Percentiles rank a stretch among this genome's conserved stretches.
phyloP scores from a whole-genome alignment of 768 basidiomycete species.

The Lentinula detonsa region DNA sequence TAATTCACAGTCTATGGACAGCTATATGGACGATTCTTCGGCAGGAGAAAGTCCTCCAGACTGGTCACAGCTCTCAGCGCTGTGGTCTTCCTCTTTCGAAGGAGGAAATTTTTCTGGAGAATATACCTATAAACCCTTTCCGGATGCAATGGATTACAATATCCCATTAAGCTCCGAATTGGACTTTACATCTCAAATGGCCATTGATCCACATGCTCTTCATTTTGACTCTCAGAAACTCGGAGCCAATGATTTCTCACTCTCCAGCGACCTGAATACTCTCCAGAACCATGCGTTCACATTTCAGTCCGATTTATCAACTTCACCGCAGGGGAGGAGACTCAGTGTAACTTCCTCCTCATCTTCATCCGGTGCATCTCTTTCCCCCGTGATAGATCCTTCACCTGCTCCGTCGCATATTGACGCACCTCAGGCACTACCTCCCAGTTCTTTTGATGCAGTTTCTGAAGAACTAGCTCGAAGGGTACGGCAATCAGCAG shows the following conservation, averaged over 20 bases:
- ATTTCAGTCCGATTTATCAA: constrained; percentile 32
- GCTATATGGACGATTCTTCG: constrained; percentile 28
- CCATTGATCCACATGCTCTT: constrained; percentile 59
- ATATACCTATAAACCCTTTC: constrained; percentile 21
- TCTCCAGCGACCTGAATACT: constrained; percentile 10
- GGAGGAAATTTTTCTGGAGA: constrained; percentile 16
- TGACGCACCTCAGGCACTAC: constrained; percentile 15
- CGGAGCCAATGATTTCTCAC: constrained; percentile 15
- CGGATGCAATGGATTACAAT: constrained; percentile 37
- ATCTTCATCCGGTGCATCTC: constrained; percentile 48
- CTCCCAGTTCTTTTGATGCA: constrained; percentile 11
- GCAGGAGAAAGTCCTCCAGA: constrained; percentile 32
- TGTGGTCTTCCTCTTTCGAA: constrained; percentile 32
- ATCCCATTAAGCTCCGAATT: constrained; percentile 50
- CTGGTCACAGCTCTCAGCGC: constrained; percentile 47
- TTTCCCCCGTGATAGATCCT: constrained; percentile 44
- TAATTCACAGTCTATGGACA: constrained; percentile 28
- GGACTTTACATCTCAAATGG: constrained; percentile 53
- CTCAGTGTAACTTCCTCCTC: constrained; percentile 52
- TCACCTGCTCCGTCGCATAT: constrained; percentile 14
- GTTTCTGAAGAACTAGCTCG: constrained; percentile 37
- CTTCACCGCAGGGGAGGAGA: constrained; percentile 26
- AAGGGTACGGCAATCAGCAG: constrained; percentile 46
- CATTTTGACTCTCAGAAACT: constrained; percentile 33
- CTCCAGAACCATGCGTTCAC: constrained; percentile 30